Conservation (phyloP, 306 rosid species). For the Dryas octopetala region DNA sequence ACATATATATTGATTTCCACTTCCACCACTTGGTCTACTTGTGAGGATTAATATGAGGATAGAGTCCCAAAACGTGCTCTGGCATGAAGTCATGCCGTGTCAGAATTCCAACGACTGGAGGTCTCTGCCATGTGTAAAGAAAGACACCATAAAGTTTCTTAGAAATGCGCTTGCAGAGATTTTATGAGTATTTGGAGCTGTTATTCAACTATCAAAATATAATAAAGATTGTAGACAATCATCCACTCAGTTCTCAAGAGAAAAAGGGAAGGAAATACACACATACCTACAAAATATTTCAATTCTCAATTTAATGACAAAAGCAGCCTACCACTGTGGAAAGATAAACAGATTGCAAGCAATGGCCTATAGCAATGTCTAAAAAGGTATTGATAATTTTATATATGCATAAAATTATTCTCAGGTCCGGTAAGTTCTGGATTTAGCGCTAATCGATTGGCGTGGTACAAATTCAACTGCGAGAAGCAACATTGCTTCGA, state of each 20-base stretch:
- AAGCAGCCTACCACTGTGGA: too few species aligned
- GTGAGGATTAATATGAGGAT: constrained; percentile 62
- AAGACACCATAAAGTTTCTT: not conserved
- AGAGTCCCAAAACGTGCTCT: constrained; percentile 81
- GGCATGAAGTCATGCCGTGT: constrained; percentile 97
- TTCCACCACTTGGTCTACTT: constrained; percentile 24
- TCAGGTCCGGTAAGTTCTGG: too few species aligned
- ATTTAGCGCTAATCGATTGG: too few species aligned
- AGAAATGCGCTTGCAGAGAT: not conserved
- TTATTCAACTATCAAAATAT: not conserved
- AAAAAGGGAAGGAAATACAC: not conserved
- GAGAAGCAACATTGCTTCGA: too few species aligned
- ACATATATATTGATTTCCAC: not conserved
- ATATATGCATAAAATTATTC: too few species aligned
- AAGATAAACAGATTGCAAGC: too few species aligned
- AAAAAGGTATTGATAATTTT: too few species aligned
- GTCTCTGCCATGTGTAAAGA: constrained; percentile 56
- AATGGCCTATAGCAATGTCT: too few species aligned
- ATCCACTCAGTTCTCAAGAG: not conserved
- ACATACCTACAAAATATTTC: not conserved
- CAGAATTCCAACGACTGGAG: constrained; percentile 85
- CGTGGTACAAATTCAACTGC: too few species aligned
- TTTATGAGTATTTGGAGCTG: not conserved
- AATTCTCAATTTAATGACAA: too few species aligned
- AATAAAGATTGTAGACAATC: not conserved